Conservation (phyloP, 331 rosid genomes). For the Quercus phellos region DNA sequence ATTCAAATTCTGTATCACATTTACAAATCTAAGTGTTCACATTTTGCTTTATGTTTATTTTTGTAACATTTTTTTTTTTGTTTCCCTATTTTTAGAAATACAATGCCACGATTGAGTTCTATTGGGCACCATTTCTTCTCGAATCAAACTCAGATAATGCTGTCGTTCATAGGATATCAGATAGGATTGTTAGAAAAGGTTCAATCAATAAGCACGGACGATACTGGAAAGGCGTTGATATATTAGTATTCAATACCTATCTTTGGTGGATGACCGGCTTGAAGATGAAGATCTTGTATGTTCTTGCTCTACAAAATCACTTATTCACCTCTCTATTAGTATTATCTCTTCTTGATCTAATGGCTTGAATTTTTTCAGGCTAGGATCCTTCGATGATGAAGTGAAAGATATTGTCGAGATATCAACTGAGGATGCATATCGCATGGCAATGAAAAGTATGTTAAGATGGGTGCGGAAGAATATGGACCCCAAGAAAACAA, state of each 20-base stretch:
- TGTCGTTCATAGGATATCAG: conserved; percentile 67
- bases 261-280: conserved; percentile 96
- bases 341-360: background rate
- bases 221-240: conserved; percentile 77
- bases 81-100: conserved; percentile 43
- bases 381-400: conserved; percentile 74
- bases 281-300: conserved; percentile 76
- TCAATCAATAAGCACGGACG: conserved; percentile 85
- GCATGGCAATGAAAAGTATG: conserved; percentile 88
- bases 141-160: conserved; percentile 90
- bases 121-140: conserved; percentile 96
- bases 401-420: conserved; percentile 66
- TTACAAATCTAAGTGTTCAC: background rate
- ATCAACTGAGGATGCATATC: conserved; percentile 74
- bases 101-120: conserved; percentile 94
- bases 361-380: conserved; percentile 36
- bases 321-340: background rate
- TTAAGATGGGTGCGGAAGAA: conserved; percentile 72
- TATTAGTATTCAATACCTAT: conserved; percentile 78
- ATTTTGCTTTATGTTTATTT: background rate
- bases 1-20: background rate
- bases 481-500: conserved; percentile 73
- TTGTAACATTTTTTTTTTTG: background rate
- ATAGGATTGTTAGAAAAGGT: conserved; percentile 78
- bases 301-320: background rate